A percentile compares a stretch with the other conserved stretches of the same genome.
Evolutionary conservation across 2,329 filamentous ascomycete genomes (phyloP).

Genomic region (Alternaria solani): DNA sequence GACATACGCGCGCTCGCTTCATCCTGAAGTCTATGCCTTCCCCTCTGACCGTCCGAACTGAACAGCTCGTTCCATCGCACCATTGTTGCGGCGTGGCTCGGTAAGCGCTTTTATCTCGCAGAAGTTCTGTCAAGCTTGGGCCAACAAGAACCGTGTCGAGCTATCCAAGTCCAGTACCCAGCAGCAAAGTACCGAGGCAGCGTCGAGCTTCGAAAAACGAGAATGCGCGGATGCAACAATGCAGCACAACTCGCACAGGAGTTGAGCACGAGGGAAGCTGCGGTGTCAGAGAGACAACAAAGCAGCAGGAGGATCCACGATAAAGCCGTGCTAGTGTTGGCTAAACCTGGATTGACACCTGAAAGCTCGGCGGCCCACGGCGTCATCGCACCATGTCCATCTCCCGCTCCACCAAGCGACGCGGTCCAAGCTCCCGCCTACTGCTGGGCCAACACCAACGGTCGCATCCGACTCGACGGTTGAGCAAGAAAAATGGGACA

Average conservation of each 20-base stretch:
- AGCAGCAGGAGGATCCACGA: constrained; percentile 10
- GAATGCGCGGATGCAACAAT: neutral
- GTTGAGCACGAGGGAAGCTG: neutral
- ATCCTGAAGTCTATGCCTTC: constrained; percentile 51
- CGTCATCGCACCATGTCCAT: constrained; percentile 23
- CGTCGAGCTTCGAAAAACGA: neutral
- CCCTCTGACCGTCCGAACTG: constrained; percentile 49
- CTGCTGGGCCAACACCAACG: constrained; percentile 3
- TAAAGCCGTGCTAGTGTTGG: constrained; percentile 17
- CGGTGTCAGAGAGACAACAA: constrained; percentile 5
- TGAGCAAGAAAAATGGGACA: neutral
- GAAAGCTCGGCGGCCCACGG: constrained; percentile 12
- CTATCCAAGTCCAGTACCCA: neutral
- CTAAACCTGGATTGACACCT: constrained; percentile 21
- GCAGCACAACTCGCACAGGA: neutral
- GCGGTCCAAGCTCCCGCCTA: constrained; percentile 22
- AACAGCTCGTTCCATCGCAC: constrained; percentile 52
- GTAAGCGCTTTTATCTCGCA: constrained; percentile 3
- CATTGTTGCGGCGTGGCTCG: constrained; percentile 35
- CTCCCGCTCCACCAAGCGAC: constrained; percentile 5
- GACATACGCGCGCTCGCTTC: constrained; percentile 52
- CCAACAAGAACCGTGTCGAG: neutral
- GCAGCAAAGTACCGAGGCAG: constrained; percentile 1
- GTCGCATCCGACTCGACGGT: neutral
- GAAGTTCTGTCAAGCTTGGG: constrained; percentile 4